Evolutionary conservation across 345 rosid species (phyloP).

Genomic region (Eucalyptus shirleyi): DNA sequence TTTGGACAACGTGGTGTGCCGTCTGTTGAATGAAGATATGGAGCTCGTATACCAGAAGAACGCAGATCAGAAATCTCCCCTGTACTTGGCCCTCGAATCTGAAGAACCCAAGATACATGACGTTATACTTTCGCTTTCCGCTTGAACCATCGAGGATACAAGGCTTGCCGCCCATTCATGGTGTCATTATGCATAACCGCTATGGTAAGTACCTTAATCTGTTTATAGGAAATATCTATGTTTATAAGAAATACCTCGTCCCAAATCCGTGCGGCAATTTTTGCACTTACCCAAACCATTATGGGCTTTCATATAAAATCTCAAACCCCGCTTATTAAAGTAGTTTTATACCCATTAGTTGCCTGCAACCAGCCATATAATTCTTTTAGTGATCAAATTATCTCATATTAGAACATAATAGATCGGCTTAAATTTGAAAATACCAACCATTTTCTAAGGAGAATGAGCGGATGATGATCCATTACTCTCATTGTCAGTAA

Average conservation of each 20-base stretch:
- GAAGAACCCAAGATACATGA: rapidly evolving
- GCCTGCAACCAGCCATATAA: neutral
- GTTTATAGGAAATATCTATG: neutral
- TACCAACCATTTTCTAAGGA: neutral
- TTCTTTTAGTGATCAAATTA: neutral
- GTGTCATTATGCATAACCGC: neutral
- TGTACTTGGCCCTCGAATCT: neutral
- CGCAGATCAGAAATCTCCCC: neutral
- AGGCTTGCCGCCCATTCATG: neutral
- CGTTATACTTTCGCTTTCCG: neutral
- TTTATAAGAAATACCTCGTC: neutral
- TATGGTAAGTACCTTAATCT: neutral
- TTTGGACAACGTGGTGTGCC: rapidly evolving
- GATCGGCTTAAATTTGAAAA: neutral
- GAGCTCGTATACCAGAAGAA: neutral
- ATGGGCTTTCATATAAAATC: neutral
- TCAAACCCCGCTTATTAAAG: neutral
- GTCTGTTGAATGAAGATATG: neutral
- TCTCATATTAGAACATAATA: neutral
- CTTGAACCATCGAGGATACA: neutral
- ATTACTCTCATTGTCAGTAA: neutral
- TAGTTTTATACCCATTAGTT: neutral
- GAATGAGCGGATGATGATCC: neutral
- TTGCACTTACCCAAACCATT: neutral
- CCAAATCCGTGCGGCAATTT: neutral